Conservation (phyloP, 768 basidiomycete genomes). For the Boletus insuetus region DNA sequence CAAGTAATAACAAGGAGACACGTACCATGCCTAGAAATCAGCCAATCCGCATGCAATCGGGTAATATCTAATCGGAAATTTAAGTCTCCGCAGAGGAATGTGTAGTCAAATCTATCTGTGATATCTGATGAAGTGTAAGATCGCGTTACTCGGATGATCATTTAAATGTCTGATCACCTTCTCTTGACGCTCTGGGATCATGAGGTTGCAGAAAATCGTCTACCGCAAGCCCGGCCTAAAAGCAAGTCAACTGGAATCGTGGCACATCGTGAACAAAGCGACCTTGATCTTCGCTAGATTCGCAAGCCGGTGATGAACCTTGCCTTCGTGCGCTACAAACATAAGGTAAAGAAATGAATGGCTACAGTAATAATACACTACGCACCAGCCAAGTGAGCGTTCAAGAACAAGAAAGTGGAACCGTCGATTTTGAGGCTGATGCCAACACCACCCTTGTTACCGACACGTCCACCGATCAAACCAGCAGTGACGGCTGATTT, state of each 20-base stretch:
- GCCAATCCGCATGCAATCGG: constrained; percentile 91
- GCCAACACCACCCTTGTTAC: constrained; percentile 94
- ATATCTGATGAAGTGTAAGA: constrained; percentile 45
- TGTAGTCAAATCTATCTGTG: constrained; percentile 85
- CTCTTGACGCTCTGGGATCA: constrained; percentile 64
- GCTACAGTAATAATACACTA: background rate
- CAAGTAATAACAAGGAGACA: background rate
- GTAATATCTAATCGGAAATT: constrained; percentile 91
- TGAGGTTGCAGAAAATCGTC: constrained; percentile 69
- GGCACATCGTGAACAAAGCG: background rate
- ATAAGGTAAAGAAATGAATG: background rate
- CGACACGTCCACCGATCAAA: constrained; percentile 84
- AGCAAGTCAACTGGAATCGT: constrained; percentile 4
- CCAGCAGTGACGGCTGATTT: constrained; percentile 86
- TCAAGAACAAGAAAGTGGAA: constrained; percentile 84
- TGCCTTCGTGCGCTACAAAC: constrained; percentile 68
- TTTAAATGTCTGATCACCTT: constrained; percentile 46
- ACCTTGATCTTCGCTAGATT: constrained; percentile 91
- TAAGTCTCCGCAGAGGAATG: constrained; percentile 87
- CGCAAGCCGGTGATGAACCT: constrained; percentile 72
- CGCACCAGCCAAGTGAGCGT: constrained; percentile 85
- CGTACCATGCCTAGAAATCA: constrained; percentile 76
- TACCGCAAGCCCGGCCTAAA: constrained; percentile 68
- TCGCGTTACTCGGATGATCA: background rate
- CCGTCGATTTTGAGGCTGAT: constrained; percentile 81